A percentile compares a stretch with the other conserved stretches of the same genome.
Conservation (phyloP, 1,284 basidiomycete genomes). For the Fomitopsis palustris region DNA sequence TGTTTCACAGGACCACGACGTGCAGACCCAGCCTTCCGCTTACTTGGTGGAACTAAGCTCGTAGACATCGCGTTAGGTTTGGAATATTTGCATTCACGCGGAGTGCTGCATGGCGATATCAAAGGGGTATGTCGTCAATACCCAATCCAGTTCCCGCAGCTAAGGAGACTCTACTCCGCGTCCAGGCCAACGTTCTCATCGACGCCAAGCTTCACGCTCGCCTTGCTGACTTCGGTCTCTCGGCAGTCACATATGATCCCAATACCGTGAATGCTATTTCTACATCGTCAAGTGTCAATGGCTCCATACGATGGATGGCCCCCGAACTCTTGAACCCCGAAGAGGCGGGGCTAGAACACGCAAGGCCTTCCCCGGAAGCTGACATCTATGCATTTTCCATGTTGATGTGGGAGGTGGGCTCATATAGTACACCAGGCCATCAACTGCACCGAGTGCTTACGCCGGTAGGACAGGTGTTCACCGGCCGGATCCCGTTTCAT, state of each 20-base stretch:
- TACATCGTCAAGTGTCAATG: not conserved
- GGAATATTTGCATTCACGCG: constrained; percentile 7
- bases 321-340: constrained; percentile 1
- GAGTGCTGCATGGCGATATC: constrained; percentile 9
- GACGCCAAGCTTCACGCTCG: constrained; percentile 2
- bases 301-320: constrained; percentile 10
- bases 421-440: not conserved
- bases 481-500: not conserved
- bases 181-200: constrained; percentile 7
- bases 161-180: not conserved
- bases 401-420: not conserved
- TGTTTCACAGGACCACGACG: not conserved
- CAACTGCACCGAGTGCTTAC: not conserved
- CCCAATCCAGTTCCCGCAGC: too few species aligned
- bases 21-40: not conserved
- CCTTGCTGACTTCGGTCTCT: constrained; percentile 9
- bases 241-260: constrained; percentile 4
- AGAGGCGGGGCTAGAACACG: not conserved
- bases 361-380: not conserved
- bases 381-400: not conserved
- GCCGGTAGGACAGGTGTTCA: not conserved
- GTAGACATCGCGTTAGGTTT: constrained; percentile 8
- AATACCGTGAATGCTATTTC: constrained; percentile 3
- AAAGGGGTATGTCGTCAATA: constrained; percentile 3
- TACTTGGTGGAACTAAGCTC: not conserved